These are phyloP conservation scores for Russula brevipes DNA, from an alignment of 768 basidiomycete species.

Conservation along the genomic window DNA sequence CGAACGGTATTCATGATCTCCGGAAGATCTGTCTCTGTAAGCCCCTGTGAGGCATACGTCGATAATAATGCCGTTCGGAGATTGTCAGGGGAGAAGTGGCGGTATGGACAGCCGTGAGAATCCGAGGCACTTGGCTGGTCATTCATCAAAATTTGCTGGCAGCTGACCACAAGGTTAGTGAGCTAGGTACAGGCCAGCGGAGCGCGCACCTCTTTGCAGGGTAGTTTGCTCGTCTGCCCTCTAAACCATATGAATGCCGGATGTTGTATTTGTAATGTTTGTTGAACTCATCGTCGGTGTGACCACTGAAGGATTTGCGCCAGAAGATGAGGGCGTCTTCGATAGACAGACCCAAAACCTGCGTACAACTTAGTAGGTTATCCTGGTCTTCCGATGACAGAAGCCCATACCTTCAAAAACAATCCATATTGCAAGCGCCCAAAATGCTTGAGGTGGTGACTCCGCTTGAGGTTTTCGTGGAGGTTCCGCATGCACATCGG, in stretches of 20 bases:
- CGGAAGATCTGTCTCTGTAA: conserved; percentile 62
- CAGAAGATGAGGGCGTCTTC: conserved; percentile 94
- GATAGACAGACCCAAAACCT: conserved; percentile 90
- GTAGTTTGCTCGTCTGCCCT: conserved; percentile 93
- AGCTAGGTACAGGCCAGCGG: neutral
- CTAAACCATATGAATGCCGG: conserved; percentile 88
- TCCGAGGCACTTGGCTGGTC: conserved; percentile 64
- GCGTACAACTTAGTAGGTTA: conserved; percentile 2
- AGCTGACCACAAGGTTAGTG: conserved; percentile 45
- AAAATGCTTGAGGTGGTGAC: conserved; percentile 88
- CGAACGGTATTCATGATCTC: conserved; percentile 83
- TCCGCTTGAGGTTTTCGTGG: conserved; percentile 69
- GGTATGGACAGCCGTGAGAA: conserved; percentile 88
- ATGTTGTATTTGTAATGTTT: conserved; percentile 98
- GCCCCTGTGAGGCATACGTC: conserved; percentile 57
- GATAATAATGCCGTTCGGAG: conserved; percentile 71
- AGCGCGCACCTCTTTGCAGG: conserved; percentile 73
- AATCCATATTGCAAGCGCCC: conserved; percentile 87
- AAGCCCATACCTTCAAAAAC: conserved; percentile 82
- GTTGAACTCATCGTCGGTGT: conserved; percentile 93
- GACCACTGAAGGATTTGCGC: conserved; percentile 75
- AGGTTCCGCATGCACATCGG: conserved; percentile 93
- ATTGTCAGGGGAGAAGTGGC: conserved; percentile 81
- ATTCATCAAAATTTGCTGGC: conserved; percentile 75
- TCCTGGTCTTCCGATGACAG: neutral